phyloP scores from a whole-genome alignment of 129 eudicot species.

The Tagetes patula region DNA sequence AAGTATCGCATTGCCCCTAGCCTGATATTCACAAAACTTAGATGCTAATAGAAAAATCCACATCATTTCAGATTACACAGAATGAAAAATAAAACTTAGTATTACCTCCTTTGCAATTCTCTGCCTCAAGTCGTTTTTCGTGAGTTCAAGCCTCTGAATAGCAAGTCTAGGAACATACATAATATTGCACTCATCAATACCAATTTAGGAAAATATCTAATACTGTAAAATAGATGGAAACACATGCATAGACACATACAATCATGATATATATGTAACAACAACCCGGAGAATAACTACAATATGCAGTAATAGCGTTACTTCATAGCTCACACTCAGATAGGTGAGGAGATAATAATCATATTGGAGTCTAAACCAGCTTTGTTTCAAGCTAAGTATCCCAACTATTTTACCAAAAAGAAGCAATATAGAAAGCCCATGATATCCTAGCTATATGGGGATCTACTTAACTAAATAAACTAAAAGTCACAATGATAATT shows the following conservation, averaged over 20 bases:
- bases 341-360: neutral
- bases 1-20: slow-evolving; percentile 90
- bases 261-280: neutral
- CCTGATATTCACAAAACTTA: slow-evolving; percentile 44
- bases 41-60: neutral
- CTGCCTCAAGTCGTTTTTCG: slow-evolving; percentile 87
- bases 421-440: neutral
- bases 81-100: neutral
- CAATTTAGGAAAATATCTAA: neutral
- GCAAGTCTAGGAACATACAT: slow-evolving; percentile 53
- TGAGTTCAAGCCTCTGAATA: slow-evolving; percentile 84
- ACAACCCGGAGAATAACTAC: neutral
- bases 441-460: slow-evolving; percentile 7
- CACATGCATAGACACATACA: neutral
- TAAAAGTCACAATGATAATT: neutral
- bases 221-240: neutral
- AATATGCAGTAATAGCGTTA: neutral
- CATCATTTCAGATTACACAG: slow-evolving; percentile 13
- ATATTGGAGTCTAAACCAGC: neutral
- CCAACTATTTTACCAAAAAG: neutral
- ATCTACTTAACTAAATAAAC: neutral
- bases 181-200: slow-evolving; percentile 3
- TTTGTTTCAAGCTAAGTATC: neutral
- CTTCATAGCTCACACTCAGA: neutral
- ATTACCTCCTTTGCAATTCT: slow-evolving; percentile 87